Base-by-base conservation (phyloP, 2,329 filamentous ascomycete species). In the Microcyclospora tardicrescens region DNA sequence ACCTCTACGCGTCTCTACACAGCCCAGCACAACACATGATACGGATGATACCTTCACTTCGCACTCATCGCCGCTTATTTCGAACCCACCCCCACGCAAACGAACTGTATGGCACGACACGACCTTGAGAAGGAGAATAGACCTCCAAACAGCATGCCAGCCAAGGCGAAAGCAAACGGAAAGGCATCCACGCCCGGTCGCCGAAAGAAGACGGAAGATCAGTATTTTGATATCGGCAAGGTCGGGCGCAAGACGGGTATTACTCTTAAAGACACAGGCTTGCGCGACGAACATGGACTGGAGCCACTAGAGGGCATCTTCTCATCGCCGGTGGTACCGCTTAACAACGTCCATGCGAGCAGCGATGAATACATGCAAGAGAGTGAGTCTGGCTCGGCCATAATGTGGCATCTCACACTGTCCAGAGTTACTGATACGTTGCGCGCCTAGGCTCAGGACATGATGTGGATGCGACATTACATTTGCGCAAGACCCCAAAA, bases 201-300 rank as follows among this genome's bases (percentile, higher is more conserved):
- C 27, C 48, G 52, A 16, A 48, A 49, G 38, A 48, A 47, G 41
- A 49, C 49, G 14, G 49, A 53, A 16, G 53, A 57, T 34, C 56
- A 58, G 24, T 59, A 54, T 45, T 58, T 58, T 34, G 56, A 59
- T 36, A 48, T 58, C 27, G 57, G 57, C 38, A 57, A 58, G 38
- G 51, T 56, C 33, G 55, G 56, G 42, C 46, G 89, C 51, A 93
- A 93, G 72, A 98, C 91, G 1, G 91, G 91, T 33, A 73, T 93
- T 16, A 81, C 77, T 1, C 63, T 96, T 27, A 75, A 77, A 53
- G 84, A 94, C 54, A 77, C 69, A 39, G 84, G 84, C 37, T 68
- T 79, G 43, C 81, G 85, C 63, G 89, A 96, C 63, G 86, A 93
- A 59, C 71, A 94, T 69, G 91, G 89, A 60, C 78, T 98, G 67